Base-by-base conservation (phyloP, 148 eudicot genomes). In the Cornus controversa region DNA sequence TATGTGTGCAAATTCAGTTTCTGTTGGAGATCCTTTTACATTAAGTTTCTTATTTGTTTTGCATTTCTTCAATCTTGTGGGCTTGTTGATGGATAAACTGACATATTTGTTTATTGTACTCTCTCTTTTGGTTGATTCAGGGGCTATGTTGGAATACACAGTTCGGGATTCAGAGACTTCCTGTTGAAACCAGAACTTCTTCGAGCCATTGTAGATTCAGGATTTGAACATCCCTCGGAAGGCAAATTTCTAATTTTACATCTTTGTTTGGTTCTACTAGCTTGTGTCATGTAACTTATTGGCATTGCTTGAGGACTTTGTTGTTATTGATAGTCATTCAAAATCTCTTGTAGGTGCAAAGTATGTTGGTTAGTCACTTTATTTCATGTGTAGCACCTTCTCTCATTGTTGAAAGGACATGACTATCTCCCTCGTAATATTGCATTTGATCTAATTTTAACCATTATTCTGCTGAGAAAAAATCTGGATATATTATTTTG, bases 181-280 rank as follows among this genome's bases (percentile, higher is more conserved):
- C 82, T 88, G 58, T 79, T 88, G 86, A 88, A 88, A 72, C 91
- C 91, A 66, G 91, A 88, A 80, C 89, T 88, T 74, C 83, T 88
- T 25, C 86, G 91, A 25, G 89, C 91, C 28, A 88, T 88, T 75
- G 91, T 88, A 57, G 91, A 88, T 72, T 88, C 87, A 1, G 91
- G 91, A 42, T 86, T 88, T 80, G 91, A 88, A 79, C 91, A 88
- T 84, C 91, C 91, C 11, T 88, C 91, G 23, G 91, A 86, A 88
- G 91, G 91, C 87, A 88, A 84, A 71, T 15, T 74, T 34, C 7
- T 67, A 40, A 40, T 40, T 50, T 50, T 50, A 50, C 57, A 50
- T 50, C 14, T 50, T 50, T 5, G 13, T 50, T 50, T 50, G 20
- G 57, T 50, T 50, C 45, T 40, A 40, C 45, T 40, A 40, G 45